phyloP scores from a whole-genome alignment of 1,284 basidiomycete species.

The Fistulinella cinereoalba region DNA sequence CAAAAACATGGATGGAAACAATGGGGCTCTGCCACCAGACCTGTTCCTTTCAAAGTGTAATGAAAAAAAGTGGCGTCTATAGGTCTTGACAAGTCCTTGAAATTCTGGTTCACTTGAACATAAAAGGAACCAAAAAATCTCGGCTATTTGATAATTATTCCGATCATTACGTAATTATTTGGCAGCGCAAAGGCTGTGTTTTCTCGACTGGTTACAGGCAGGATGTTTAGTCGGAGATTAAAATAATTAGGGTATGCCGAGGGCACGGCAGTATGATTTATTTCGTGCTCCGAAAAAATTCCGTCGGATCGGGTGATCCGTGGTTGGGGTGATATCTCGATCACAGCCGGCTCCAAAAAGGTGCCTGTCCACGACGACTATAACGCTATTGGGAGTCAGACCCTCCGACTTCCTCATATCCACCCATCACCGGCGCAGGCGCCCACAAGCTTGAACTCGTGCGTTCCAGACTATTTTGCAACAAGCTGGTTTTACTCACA shows the following conservation, averaged over 20 bases:
- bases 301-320: neutral
- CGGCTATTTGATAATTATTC: too few relatives aligned
- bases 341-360: neutral
- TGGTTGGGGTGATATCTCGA: constrained; percentile 13
- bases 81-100: too few relatives aligned
- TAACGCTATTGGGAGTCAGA: neutral
- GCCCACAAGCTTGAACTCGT: constrained; percentile 1
- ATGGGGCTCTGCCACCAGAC: too few relatives aligned
- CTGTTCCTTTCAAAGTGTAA: too few relatives aligned
- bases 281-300: constrained; percentile 8
- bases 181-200: too few relatives aligned
- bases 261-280: neutral
- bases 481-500: neutral
- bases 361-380: neutral
- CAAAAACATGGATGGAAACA: too few relatives aligned
- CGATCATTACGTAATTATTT: neutral
- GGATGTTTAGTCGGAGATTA: neutral
- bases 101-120: too few relatives aligned
- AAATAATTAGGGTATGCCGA: neutral
- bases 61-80: too few relatives aligned
- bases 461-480: neutral
- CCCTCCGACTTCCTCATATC: constrained; percentile 4
- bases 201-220: neutral
- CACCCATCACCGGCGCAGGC: constrained; percentile 1
- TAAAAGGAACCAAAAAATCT: too few relatives aligned